Percentiles rank a stretch among this genome's conserved stretches.
Evolutionary conservation across 805 yeast species (phyloP).

Genomic region (Hemisphaericaspora nanyangensis): DNA sequence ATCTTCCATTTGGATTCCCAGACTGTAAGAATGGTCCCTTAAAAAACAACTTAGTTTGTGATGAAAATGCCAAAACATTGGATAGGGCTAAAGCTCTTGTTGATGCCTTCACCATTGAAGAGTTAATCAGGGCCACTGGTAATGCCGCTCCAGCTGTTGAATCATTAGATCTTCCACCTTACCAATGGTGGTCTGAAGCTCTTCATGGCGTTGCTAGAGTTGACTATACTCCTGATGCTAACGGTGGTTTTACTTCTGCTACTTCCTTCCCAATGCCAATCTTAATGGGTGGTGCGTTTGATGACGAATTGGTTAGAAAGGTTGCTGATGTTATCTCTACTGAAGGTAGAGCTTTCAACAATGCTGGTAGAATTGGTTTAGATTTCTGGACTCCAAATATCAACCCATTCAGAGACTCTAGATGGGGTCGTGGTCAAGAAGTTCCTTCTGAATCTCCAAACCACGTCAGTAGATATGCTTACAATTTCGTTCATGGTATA

Average conservation of each 20-base stretch:
- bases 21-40: constrained; percentile 6
- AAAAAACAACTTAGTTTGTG: constrained; percentile 4
- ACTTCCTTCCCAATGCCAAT: constrained; percentile 7
- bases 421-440: constrained; percentile 10
- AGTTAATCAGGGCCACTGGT: constrained; percentile 2
- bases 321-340: constrained; percentile 4
- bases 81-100: constrained; percentile 7
- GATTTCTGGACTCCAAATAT: constrained; percentile 6
- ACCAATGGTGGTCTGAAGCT: constrained; percentile 8
- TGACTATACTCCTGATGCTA: constrained; percentile 1
- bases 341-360: constrained; percentile 7
- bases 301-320: constrained; percentile 1
- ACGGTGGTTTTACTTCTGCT: constrained; percentile 1
- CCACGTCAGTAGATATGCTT: constrained; percentile 3
- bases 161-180: constrained; percentile 6
- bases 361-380: constrained; percentile 6
- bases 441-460: constrained; percentile 8
- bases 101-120: constrained; percentile 3
- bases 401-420: constrained; percentile 5
- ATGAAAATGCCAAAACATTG: background rate
- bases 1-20: constrained; percentile 4
- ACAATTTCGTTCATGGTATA: constrained; percentile 4
- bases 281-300: constrained; percentile 4
- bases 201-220: constrained; percentile 5
- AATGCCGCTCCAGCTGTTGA: constrained; percentile 6